These are phyloP conservation scores for Dysphania ambrosioides DNA, from an alignment of 148 eudicot genomes.

Conservation along the genomic window DNA sequence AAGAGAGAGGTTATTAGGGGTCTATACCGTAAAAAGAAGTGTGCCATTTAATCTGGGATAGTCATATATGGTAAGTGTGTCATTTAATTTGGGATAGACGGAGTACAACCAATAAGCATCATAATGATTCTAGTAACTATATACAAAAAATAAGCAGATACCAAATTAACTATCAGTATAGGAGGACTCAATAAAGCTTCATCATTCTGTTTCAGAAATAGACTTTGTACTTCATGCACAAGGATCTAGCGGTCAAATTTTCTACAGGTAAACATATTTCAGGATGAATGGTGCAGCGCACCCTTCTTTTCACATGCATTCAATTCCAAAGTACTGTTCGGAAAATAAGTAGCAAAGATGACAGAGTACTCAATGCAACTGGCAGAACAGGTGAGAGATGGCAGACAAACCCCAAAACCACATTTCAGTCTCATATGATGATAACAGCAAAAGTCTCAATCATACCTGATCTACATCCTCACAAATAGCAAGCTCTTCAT, in stretches of 20 bases:
- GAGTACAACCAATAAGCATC: too few species aligned
- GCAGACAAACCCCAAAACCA: too few species aligned
- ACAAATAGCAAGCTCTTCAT: constrained; percentile 89
- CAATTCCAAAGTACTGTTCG: background rate
- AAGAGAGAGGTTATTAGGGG: too few species aligned
- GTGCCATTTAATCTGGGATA: too few species aligned
- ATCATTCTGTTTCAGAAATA: background rate
- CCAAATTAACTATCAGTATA: background rate
- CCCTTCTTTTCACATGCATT: background rate
- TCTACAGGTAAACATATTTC: background rate
- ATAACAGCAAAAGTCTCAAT: background rate
- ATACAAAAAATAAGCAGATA: too few species aligned
- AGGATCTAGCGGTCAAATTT: background rate
- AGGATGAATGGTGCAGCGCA: background rate
- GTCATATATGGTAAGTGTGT: too few species aligned
- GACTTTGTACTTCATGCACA: background rate
- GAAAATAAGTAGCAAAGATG: background rate
- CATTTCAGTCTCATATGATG: constrained; percentile 2
- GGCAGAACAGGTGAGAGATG: background rate
- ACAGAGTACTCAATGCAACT: background rate
- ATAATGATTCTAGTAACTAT: background rate
- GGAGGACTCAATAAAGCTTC: background rate
- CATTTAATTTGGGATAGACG: too few species aligned
- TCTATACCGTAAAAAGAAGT: too few species aligned
- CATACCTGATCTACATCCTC: constrained; percentile 97